Percentiles rank a stretch among this genome's conserved stretches.
Evolutionary conservation across 2,329 filamentous ascomycete species (phyloP).

Genomic region (Davidsoniella australis): DNA sequence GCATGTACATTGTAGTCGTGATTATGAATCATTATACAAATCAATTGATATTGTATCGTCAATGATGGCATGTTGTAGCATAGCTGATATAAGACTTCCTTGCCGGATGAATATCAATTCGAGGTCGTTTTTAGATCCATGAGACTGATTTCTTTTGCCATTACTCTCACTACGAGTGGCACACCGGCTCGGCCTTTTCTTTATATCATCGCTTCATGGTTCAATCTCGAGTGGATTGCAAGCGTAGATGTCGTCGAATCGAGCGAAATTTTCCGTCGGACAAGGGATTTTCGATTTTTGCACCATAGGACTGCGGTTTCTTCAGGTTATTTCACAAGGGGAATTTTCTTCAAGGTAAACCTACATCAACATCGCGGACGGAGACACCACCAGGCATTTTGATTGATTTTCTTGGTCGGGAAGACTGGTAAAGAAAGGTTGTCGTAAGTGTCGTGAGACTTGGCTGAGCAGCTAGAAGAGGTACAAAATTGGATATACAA

Average conservation of each 20-base stretch:
- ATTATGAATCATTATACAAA: too few relatives aligned
- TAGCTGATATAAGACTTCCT: too few relatives aligned
- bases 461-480: neutral
- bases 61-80: too few relatives aligned
- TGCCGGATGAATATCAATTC: too few relatives aligned
- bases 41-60: too few relatives aligned
- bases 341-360: constrained; percentile 20
- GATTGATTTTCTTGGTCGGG: constrained; percentile 29
- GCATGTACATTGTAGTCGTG: too few relatives aligned
- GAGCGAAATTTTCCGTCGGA: neutral
- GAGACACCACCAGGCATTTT: constrained; percentile 66
- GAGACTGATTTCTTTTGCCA: too few relatives aligned
- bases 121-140: too few relatives aligned
- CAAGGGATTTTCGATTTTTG: constrained; percentile 1
- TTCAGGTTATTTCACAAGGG: constrained; percentile 14
- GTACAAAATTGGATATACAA: constrained; percentile 5
- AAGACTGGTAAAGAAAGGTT: constrained; percentile 10
- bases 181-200: too few relatives aligned
- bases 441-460: constrained; percentile 4
- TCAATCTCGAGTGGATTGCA: constrained; percentile 11
- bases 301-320: neutral
- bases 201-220: too few relatives aligned
- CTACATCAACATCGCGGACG: constrained; percentile 76
- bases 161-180: too few relatives aligned
- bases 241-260: neutral